phyloP scores from a whole-genome alignment of 352 stramenopile species.

The Pythium pyrilobum region DNA sequence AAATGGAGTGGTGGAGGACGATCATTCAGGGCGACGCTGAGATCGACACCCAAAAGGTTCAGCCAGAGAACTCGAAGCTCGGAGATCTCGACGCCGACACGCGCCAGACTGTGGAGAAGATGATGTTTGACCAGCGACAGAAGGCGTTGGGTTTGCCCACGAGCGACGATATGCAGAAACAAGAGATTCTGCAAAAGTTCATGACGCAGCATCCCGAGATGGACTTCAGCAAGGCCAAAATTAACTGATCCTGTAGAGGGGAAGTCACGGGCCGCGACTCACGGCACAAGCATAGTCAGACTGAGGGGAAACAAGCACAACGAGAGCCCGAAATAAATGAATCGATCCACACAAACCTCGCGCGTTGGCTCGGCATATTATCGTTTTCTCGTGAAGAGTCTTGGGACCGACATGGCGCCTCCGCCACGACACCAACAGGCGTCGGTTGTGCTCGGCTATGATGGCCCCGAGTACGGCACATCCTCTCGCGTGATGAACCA shows the following conservation, averaged over 20 bases:
- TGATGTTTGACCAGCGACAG: conserved; percentile 98
- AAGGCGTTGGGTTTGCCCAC: conserved; percentile 97
- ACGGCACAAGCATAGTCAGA: too few relatives aligned
- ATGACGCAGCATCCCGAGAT: conserved; percentile 99
- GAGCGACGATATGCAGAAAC: conserved; percentile 97
- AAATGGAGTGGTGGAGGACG: conserved; percentile 99
- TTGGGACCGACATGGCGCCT: conserved; percentile 5
- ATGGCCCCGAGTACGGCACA: conserved; percentile 47
- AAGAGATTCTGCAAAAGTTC: conserved; percentile 98
- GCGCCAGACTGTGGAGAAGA: conserved; percentile 99
- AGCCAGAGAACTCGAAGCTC: conserved; percentile 99
- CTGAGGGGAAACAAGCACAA: not conserved
- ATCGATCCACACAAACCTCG: too few relatives aligned
- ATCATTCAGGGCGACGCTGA: conserved; percentile 93
- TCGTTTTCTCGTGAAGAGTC: too few relatives aligned
- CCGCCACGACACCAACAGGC: conserved; percentile 37
- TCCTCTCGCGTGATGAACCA: conserved; percentile 45
- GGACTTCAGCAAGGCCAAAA: conserved; percentile 99
- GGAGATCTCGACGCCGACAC: conserved; percentile 97
- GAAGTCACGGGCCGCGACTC: too few relatives aligned
- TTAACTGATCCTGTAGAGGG: conserved; percentile 65
- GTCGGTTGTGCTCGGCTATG: conserved; percentile 59
- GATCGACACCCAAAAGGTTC: conserved; percentile 98
- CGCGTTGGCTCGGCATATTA: too few relatives aligned
- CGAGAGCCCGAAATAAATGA: conserved; percentile 15